Conservation (phyloP, 352 stramenopile genomes). For the Pythium dissotocum region DNA sequence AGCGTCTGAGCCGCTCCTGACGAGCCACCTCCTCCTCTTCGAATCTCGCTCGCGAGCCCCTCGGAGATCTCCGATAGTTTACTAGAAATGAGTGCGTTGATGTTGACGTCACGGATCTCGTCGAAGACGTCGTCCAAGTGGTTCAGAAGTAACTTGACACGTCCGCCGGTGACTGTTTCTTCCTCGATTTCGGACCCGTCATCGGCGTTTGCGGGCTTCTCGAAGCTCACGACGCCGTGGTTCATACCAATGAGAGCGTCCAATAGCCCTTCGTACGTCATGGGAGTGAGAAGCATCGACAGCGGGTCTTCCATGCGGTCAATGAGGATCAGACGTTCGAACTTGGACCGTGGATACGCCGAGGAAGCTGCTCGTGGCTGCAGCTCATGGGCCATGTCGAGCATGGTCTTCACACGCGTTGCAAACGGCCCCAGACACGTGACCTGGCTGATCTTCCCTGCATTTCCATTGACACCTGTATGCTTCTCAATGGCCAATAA, state of each 20-base stretch:
- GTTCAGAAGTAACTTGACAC: conserved; percentile 61
- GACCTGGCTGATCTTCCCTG: conserved; percentile 35
- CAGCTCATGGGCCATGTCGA: conserved; percentile 53
- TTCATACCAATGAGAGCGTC: conserved; percentile 74
- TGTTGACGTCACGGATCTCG: conserved; percentile 79
- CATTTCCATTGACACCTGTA: neutral
- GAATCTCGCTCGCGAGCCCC: conserved; percentile 51
- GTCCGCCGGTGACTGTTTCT: conserved; percentile 24
- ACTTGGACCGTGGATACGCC: conserved; percentile 7
- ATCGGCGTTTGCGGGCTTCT: conserved; percentile 26
- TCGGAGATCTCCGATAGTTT: conserved; percentile 54
- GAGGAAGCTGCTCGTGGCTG: neutral
- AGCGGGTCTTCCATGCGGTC: conserved; percentile 80
- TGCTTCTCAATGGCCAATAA: conserved; percentile 58
- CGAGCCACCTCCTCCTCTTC: conserved; percentile 21
- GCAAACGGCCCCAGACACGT: conserved; percentile 57
- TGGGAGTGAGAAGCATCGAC: conserved; percentile 80
- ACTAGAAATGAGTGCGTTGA: conserved; percentile 64
- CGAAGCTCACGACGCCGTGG: conserved; percentile 67
- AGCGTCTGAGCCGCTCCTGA: neutral
- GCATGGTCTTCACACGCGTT: conserved; percentile 56
- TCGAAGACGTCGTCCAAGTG: conserved; percentile 68
- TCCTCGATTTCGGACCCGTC: conserved; percentile 13
- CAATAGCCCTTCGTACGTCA: conserved; percentile 84
- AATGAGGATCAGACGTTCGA: conserved; percentile 68